phyloP scores from a whole-genome alignment of 345 rosid species.

The Salix purpurea region DNA sequence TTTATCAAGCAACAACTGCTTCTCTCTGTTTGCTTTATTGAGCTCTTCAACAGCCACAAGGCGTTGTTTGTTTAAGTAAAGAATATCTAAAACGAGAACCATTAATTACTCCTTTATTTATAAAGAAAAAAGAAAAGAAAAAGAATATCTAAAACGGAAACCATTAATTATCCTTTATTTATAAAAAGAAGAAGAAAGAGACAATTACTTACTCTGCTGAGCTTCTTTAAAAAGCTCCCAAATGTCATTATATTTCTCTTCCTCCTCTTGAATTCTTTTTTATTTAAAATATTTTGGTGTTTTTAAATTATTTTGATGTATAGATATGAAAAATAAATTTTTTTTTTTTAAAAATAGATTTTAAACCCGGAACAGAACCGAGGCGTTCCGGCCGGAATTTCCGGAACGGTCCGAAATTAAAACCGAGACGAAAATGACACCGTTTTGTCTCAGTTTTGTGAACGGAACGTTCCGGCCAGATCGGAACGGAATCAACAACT shows the following conservation, averaged over 20 bases:
- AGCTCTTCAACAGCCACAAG: slow-evolving; percentile 59
- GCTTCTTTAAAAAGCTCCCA: slow-evolving; percentile 73
- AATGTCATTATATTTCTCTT: slow-evolving; percentile 41
- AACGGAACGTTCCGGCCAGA: no score
- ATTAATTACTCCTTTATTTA: neutral
- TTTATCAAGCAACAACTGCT: slow-evolving; percentile 41
- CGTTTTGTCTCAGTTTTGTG: no score
- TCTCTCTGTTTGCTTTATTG: slow-evolving; percentile 46
- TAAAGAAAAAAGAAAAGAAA: slow-evolving; percentile 2
- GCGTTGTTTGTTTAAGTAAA: slow-evolving; percentile 64
- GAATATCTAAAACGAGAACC: slow-evolving; percentile 40
- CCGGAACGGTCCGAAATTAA: no score
- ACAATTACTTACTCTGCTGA: slow-evolving; percentile 49
- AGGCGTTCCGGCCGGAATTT: no score
- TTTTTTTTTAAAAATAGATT: no score
- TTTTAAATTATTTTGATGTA: neutral
- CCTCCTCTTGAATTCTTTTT: slow-evolving; percentile 9
- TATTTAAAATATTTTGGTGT: no score
- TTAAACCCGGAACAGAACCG: no score
- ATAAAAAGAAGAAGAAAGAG: neutral
- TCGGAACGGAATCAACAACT: no score
- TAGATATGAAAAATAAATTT: no score
- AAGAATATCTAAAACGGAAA: slow-evolving; percentile 40
- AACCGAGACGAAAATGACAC: no score
- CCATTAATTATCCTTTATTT: neutral